Base-by-base conservation (phyloP, 495 filamentous ascomycete species). In the Lentithecium fluviatile region DNA sequence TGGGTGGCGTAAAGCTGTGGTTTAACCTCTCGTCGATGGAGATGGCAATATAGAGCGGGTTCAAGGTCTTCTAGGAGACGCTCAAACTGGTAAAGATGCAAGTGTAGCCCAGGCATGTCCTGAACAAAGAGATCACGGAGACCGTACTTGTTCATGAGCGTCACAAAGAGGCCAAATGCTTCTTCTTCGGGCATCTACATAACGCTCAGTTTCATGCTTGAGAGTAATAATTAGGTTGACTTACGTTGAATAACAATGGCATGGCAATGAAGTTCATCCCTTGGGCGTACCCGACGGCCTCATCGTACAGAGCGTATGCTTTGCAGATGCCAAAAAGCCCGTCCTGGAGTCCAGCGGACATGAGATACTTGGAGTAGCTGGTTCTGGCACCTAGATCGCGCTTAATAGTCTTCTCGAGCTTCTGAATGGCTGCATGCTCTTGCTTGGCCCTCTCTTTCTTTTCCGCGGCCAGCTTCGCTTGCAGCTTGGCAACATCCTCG, bases 211-310 rank as follows among this genome's bases (percentile, higher is more conserved):
- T 19, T 15, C 15, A 6, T 17, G 11, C 23, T 46, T 38, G 1
- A 54, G 40, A 29, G 11, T 13, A 11, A 24, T 24, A 12, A 13
- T 38, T 48, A 3, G 24, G 12, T 5, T 15, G 20, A 73, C 86
- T 82, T 77, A 90, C 89, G 70, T 96, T 97, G 74, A 99, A 96
- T 5, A 99, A 80, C 29, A 99, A 73, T n/a, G 95, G 94, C 88
- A 97, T 97, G 17, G 87, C 88, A 52, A 99, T 84, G 69, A 99
- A 99, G 62, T 97, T 99, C 88, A 99, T 97, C 60, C 94, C 94
- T 71, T 99, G 94, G 6, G 94, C 94, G 75, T 99, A 99, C 15
- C 94, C 92, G 8, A 99, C 93, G 8, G 79, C 85, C 56, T 95
- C 90, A 73, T 99, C 94, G 66, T 91, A 96, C 40, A 99, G 77